Evolutionary conservation across 257 asterid genomes (phyloP), one percentile per base, ranked within the genome.

Genomic region (Euphrasia confusa): DNA sequence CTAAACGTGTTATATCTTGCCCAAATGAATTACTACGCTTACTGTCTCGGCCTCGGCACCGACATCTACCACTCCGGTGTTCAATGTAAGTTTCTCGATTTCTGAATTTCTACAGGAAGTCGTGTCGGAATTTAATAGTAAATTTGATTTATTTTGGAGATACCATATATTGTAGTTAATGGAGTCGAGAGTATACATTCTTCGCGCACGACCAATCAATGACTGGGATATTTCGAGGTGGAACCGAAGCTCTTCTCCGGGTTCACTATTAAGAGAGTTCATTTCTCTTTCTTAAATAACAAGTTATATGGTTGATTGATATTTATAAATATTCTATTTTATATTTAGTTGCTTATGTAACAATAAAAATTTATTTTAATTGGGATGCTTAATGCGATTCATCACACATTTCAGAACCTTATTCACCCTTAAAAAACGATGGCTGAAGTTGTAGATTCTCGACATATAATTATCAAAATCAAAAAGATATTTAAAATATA

Each of bases 371-470:
- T 21, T 21, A 37, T 24, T 39, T 39, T 21, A 44, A 32, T 64
- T 81, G 75, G 52, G 54, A 65, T 78, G 66, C 37, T 73, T 86
- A 91, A 97, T 85, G 99, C 81, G 68, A 89, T 92, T 70, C 87
- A 79, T 60, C 67, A 76, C 53, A 77, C 97, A 49, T 77, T 83
- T 76, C 94, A 83, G 75, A 66, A 77, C 60, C 97, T 89, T 77
- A 77, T 75, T 61, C 88, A 82, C 69, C 97, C 99, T 66, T 83
- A 92, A 73, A 81, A 84, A 63, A 77, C 83, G 78, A 80, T 76
- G 64, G 80, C 99, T 33, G 96, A 92, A 74, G 99, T 97, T 49
- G 95, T 92, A 64, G 99, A 92, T 79, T 94, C 75, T 80, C 84
- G 99, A 62, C 99, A 92, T 79, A 97, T 92, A 74, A 78, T 94